phyloP scores from a whole-genome alignment of 2,329 filamentous ascomycete species.

The Xylariaceae sp. region DNA sequence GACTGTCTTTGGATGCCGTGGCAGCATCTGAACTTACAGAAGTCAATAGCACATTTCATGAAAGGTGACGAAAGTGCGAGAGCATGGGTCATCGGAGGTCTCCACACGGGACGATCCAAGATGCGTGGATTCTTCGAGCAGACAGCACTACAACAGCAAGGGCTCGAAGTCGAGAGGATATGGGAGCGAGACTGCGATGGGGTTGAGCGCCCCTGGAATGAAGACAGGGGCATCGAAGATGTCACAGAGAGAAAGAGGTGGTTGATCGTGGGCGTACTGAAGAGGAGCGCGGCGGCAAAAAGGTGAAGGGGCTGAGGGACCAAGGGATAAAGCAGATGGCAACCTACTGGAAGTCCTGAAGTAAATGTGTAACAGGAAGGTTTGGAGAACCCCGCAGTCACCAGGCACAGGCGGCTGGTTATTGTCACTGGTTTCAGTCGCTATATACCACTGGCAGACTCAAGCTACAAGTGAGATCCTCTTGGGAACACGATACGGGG shows the following conservation, averaged over 20 bases:
- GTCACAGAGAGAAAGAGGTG: constrained; percentile 62
- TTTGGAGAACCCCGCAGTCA: too few relatives aligned
- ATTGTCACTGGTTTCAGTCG: too few relatives aligned
- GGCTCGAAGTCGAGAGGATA: constrained; percentile 59
- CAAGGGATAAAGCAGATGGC: too few relatives aligned
- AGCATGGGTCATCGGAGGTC: constrained; percentile 64
- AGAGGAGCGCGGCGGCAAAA: neutral
- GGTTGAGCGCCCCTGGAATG: constrained; percentile 54
- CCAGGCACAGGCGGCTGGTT: too few relatives aligned
- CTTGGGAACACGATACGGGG: too few relatives aligned
- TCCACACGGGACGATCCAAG: constrained; percentile 66
- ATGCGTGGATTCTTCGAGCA: constrained; percentile 61
- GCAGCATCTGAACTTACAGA: constrained; percentile 63
- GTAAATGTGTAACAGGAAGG: too few relatives aligned
- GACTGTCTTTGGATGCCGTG: constrained; percentile 74
- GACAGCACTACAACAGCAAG: constrained; percentile 39
- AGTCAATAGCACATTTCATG: constrained; percentile 61
- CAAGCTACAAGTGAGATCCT: too few relatives aligned
- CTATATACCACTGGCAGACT: too few relatives aligned
- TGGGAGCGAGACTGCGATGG: constrained; percentile 68
- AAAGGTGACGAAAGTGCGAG: constrained; percentile 37
- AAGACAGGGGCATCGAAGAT: constrained; percentile 59
- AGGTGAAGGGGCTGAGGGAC: too few relatives aligned
- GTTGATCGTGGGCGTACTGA: constrained; percentile 58
- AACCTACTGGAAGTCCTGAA: too few relatives aligned